Conservation (phyloP, 225 moss, liverwort and hornwort species). For the Pleurozium schreberi region DNA sequence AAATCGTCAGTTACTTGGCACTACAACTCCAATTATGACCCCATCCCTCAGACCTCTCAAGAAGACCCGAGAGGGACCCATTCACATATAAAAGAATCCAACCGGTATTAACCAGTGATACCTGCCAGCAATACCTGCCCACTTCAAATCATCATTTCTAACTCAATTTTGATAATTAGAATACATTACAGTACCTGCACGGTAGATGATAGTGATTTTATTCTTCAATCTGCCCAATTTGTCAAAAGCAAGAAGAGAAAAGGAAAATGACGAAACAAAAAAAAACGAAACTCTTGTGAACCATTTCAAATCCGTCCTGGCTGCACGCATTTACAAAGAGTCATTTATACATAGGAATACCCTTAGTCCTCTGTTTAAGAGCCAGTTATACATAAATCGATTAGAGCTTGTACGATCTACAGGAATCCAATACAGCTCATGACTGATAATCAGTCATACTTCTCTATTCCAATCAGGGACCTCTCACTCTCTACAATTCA, state of each 20-base stretch:
- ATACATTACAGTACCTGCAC: not conserved
- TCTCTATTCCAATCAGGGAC: not conserved
- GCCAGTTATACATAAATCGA: not conserved
- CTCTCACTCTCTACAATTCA: not conserved
- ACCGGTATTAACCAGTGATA: not conserved
- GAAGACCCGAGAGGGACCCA: not conserved
- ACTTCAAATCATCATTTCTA: not conserved
- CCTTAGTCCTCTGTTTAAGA: not conserved
- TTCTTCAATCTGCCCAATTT: not conserved
- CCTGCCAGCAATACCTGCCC: not conserved
- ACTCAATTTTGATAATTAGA: not conserved
- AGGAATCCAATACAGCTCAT: not conserved
- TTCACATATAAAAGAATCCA: not conserved
- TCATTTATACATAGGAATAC: not conserved
- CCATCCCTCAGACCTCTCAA: not conserved
- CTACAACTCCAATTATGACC: not conserved
- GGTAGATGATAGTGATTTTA: not conserved
- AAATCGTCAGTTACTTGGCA: not conserved
- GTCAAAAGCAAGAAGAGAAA: not conserved
- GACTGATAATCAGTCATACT: not conserved
- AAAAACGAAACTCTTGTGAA: not conserved
- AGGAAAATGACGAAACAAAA: not conserved
- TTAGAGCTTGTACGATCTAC: not conserved
- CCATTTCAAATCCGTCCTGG: not conserved
- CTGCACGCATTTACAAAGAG: not conserved